phyloP scores from a whole-genome alignment of 1,139 yeast genomes.

The Kurtzmaniella quercitrusa region DNA sequence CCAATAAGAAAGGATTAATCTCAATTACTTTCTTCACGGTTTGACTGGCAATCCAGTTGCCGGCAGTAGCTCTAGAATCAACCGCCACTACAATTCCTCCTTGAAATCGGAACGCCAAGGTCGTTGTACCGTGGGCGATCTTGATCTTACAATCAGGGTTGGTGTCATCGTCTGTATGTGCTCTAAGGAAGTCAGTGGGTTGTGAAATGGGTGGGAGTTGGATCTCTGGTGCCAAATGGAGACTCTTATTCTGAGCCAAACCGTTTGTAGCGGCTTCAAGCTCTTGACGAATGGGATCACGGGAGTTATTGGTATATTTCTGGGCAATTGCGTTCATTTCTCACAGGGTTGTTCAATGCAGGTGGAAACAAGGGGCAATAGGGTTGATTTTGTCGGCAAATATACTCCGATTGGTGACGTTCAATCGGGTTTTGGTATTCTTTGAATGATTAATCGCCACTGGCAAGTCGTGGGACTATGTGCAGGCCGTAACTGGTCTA shows the following conservation, averaged over 20 bases:
- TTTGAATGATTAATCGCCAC: no score
- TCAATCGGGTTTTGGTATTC: no score
- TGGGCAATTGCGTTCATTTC: constrained; percentile 41
- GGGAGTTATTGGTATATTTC: constrained; percentile 31
- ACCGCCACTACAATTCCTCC: constrained; percentile 97
- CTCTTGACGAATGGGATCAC: constrained; percentile 26
- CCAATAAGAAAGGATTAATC: constrained; percentile 89
- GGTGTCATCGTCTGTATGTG: constrained; percentile 92
- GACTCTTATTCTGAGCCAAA: constrained; percentile 19
- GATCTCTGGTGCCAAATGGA: constrained; percentile 59
- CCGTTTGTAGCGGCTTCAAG: constrained; percentile 23
- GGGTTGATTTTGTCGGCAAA: neutral
- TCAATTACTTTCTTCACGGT: constrained; percentile 96
- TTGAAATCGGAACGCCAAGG: constrained; percentile 91
- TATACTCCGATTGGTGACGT: neutral
- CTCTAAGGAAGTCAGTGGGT: constrained; percentile 92
- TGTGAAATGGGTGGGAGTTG: constrained; percentile 80
- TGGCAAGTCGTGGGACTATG: no score
- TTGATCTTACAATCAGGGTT: constrained; percentile 95
- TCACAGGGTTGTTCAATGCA: neutral
- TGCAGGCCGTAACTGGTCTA: no score
- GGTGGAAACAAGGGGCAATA: neutral
- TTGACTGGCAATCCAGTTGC: constrained; percentile 97
- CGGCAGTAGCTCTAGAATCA: constrained; percentile 98
- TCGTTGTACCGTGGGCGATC: constrained; percentile 98